Percentiles rank a stretch among this genome's conserved stretches.
These are phyloP conservation scores for Fusarium nisikadoi DNA, from an alignment of 2,329 filamentous ascomycete genomes.

Conservation along the genomic window DNA sequence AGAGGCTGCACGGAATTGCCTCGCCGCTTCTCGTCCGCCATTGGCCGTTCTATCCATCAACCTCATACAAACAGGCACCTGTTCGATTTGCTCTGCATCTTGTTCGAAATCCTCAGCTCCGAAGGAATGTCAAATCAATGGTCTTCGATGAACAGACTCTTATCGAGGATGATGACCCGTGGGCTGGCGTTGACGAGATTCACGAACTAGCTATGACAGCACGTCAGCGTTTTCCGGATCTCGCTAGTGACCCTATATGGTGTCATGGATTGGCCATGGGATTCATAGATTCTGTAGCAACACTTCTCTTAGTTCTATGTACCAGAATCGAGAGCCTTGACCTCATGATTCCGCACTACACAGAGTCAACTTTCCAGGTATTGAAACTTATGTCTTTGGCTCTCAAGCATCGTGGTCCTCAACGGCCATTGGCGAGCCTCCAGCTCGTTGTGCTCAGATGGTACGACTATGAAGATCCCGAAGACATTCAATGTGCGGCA, in stretches of 20 bases:
- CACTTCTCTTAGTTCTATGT: neutral
- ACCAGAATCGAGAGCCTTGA: neutral
- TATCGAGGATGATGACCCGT: neutral
- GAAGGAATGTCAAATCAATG: neutral
- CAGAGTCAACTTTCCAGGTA: neutral
- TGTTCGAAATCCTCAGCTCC: neutral
- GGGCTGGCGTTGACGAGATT: neutral
- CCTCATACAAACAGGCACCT: neutral
- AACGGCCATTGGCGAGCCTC: neutral
- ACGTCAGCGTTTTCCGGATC: neutral
- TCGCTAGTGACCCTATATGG: neutral
- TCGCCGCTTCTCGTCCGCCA: neutral
- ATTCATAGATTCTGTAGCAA: accelerated
- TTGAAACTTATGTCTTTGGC: accelerated
- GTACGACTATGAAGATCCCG: accelerated
- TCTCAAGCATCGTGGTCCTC: accelerated
- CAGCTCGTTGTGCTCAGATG: neutral
- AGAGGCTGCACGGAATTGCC: neutral
- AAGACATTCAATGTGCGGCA: neutral
- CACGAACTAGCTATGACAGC: neutral
- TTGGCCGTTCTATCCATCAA: neutral
- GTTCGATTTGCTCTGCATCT: neutral
- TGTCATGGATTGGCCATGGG: neutral
- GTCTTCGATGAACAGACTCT: neutral
- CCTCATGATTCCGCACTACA: neutral